Conservation (phyloP, 2,329 filamentous ascomycete genomes). For the Ophiocordyceps australis region DNA sequence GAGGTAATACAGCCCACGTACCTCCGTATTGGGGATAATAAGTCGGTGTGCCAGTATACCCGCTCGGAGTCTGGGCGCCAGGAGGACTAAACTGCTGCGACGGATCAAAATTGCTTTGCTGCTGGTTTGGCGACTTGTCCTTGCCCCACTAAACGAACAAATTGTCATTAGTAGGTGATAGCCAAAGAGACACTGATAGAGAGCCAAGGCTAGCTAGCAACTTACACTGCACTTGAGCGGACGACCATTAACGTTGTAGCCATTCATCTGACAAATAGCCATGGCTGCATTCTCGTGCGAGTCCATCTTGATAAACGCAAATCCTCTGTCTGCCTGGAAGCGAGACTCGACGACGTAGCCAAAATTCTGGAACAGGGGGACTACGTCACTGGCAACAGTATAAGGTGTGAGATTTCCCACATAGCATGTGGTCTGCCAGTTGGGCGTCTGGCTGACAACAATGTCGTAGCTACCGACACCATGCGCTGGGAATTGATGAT, state of each 20-base stretch:
- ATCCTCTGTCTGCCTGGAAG: conserved; percentile 94
- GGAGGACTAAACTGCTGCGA: conserved; percentile 55
- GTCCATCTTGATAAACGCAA: conserved; percentile 99
- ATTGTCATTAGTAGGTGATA: background rate
- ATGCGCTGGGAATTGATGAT: conserved; percentile 95
- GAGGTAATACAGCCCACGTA: conserved; percentile 18
- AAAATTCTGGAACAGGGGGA: conserved; percentile 98
- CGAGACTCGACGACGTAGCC: conserved; percentile 94
- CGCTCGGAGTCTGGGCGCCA: conserved; percentile 50
- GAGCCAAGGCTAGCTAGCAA: too few relatives aligned
- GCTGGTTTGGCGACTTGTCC: conserved; percentile 71
- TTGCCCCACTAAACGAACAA: conserved; percentile 68
- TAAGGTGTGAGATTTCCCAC: conserved; percentile 96
- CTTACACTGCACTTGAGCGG: conserved; percentile 97
- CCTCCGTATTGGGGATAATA: conserved; percentile 94
- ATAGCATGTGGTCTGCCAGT: conserved; percentile 97
- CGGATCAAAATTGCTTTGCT: conserved; percentile 57
- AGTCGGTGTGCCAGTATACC: conserved; percentile 61
- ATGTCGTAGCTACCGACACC: conserved; percentile 96
- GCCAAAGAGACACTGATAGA: background rate
- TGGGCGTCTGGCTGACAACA: conserved; percentile 84
- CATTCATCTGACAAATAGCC: conserved; percentile 95
- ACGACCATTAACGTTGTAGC: conserved; percentile 93
- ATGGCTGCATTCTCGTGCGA: conserved; percentile 94
- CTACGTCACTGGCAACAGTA: conserved; percentile 87